Evolutionary conservation across 768 basidiomycete genomes (phyloP), one percentile per base, ranked within the genome.

Genomic region (Candolleomyces efflorescens): DNA sequence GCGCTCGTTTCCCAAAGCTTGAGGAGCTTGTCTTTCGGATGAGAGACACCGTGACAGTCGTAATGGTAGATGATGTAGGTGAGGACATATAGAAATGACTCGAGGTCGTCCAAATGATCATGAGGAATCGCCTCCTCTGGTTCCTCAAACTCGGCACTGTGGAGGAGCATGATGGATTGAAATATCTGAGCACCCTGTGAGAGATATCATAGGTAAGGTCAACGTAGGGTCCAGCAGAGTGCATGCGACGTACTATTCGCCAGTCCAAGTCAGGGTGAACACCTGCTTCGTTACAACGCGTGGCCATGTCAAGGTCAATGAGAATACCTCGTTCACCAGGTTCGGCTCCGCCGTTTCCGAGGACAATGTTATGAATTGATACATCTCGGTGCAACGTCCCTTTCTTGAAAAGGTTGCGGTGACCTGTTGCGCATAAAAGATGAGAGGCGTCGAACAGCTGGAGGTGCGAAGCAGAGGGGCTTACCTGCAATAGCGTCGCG

Each of bases 21-120:
- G 82, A 63, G 85, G 86, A 18, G 88, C 82, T 85, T 87, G 91
- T 5, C 90, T 87, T 5, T 9, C 89, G 85, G 58, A 88, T 81
- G 0, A 90, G 87, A 41, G 77, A 73, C 20, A 82, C 72, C 3
- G n/a, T n/a, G n/a, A n/a, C n/a, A n/a, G n/a, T n/a, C n/a, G n/a
- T n/a, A n/a, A n/a, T n/a, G n/a, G n/a, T n/a, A n/a, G 9, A 39
- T 9, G 17, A 39, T 39, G 38, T 39, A 39, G 38, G 9, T 9
- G 38, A 39, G 38, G 9, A 39, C 38, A 39, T 39, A 39, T 9
- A 39, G 17, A 17, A 39, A 39, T 39, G 38, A 39, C 17, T 39
- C 38, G 9, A 39, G 17, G 17, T 39, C 38, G 17, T 39, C 38
- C 9, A 39, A 17, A 39, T 39, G 17, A 17, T 39, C 38, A 17